Percentiles rank a stretch among this genome's conserved stretches.
These are phyloP conservation scores for Lasiosphaeriaceae sp. DNA, from an alignment of 495 filamentous ascomycete genomes.

Conservation along the genomic window DNA sequence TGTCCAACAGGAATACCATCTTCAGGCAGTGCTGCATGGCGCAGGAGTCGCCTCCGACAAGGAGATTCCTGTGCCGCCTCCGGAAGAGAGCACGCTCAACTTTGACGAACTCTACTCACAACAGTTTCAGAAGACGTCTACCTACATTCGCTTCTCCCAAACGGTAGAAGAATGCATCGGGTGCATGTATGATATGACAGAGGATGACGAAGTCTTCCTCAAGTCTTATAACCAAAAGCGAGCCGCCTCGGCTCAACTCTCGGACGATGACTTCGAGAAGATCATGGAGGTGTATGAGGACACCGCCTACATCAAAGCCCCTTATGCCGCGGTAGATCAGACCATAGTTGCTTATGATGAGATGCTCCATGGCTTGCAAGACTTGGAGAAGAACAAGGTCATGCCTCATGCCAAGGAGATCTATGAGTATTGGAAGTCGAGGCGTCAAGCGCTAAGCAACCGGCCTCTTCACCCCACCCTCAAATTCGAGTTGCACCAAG, in stretches of 20 bases:
- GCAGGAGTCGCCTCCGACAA: slow-evolving; percentile 63
- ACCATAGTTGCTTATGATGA: slow-evolving; percentile 77
- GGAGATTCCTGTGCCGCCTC: slow-evolving; percentile 83
- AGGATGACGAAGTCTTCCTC: slow-evolving; percentile 82
- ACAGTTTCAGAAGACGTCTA: slow-evolving; percentile 74
- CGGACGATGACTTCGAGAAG: slow-evolving; percentile 86
- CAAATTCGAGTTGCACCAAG: slow-evolving; percentile 89
- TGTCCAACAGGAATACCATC: slow-evolving; percentile 82
- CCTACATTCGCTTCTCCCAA: slow-evolving; percentile 96
- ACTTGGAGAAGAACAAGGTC: slow-evolving; percentile 59
- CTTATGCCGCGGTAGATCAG: slow-evolving; percentile 83
- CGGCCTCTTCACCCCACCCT: slow-evolving; percentile 66
- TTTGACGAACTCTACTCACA: slow-evolving; percentile 87
- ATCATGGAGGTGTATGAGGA: slow-evolving; percentile 95
- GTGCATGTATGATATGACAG: slow-evolving; percentile 86
- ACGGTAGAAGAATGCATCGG: slow-evolving; percentile 89
- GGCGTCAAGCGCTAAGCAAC: slow-evolving; percentile 62
- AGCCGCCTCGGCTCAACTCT: slow-evolving; percentile 59
- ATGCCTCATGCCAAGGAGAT: slow-evolving; percentile 76
- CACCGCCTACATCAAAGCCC: slow-evolving; percentile 73
- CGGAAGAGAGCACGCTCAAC: slow-evolving; percentile 69
- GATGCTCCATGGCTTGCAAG: slow-evolving; percentile 73
- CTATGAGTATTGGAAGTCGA: slow-evolving; percentile 85
- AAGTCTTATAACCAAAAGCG: slow-evolving; percentile 77
- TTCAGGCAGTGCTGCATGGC: slow-evolving; percentile 85